Evolutionary conservation across 192 early-diverging fungal genomes (phyloP), one percentile per base, ranked within the genome.

Genomic region (Gaertneriomyces sp.): DNA sequence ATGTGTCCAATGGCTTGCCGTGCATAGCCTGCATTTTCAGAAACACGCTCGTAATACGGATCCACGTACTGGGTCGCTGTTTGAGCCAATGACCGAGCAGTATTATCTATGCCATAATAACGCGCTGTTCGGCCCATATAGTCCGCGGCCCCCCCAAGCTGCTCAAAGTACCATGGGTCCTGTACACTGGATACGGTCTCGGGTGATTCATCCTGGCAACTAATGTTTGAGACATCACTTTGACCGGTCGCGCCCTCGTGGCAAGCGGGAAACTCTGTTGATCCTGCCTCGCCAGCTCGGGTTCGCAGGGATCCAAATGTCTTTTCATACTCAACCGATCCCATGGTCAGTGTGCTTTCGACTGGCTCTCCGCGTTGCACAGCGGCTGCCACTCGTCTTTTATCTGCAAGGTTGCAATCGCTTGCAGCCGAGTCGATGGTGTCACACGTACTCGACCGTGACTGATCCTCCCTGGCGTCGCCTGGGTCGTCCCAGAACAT

Each of bases 11-110:
- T 14, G 2, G 54, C 38, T 12, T 6, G 12, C 4, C 33, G 14
- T 6, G 5, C 17, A 9, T 56, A 56, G 16, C 39, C 42, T 1
- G 44, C 54, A 25, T 39, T 45, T 25, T 68, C 66, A 10, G 45
- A 40, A 76, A 87, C 91, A 64, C 86, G 85, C 71, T 81, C 88
- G 52, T 81, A 79, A 41, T 58, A 63, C 7, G 73, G 73, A 43
- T 42, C 25, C 0, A 68, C 49, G 45, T 75, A 75, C n/a, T 44
- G 45, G 12, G 65, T 41, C 1, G 73, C 79, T 5, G 68, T 60
- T 17, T 63, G 47, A 14, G 68, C 69, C 0, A 77, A 42, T 5
- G 49, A 68, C 42, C 57, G 43, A 4, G 71, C 70, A 60, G 70
- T 77, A 20, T 67, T 53, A 63, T 81, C 76, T 25, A 77, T 20